Evolutionary conservation across 2,329 filamentous ascomycete genomes (phyloP), one percentile per base, ranked within the genome.

Genomic region (Aphanocladium album): DNA sequence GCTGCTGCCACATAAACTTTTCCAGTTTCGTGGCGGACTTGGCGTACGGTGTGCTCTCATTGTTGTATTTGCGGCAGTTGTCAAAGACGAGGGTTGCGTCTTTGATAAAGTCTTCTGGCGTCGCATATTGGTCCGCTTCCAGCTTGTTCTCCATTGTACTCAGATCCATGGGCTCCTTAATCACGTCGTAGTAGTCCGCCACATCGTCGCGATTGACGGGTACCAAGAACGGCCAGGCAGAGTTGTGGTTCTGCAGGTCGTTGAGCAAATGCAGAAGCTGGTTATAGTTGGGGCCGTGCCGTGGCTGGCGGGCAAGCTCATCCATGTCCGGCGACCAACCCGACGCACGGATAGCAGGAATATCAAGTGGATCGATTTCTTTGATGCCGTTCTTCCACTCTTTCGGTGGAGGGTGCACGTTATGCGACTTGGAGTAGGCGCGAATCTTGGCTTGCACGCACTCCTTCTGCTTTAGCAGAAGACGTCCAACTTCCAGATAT

Each of bases 311-410:
- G 1, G 95, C 92, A 23, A 99, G 83, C 72, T 96, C 92, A 76
- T 99, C 95, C 95, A 99, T 99, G 71, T 96, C 93, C 1, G 91
- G 90, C 0, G 91, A 96, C 95, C 95, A 99, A 64, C 95, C 93
- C 0, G 91, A 95, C 51, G 87, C 90, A 68, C 88, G 91, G 74
- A 99, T 97, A 16, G 93, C 93, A 19, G 89, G 84, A 65, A 98
- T 93, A 23, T 85, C 84, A 63, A 97, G 82, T 0, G 95, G 91
- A 70, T 99, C 90, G 71, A 98, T 96, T 57, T 86, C 79, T 35
- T 79, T 80, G 12, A 89, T 79, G 25, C 88, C 89, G 60, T 86
- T 89, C 71, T 86, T 88, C 93, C 93, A 99, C 69, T 92, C 85
- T 64, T 89, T 86, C 0, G 93, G 95, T 0, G 95, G 91, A 21